Evolutionary conservation across 768 basidiomycete species (phyloP), one percentile per base, ranked within the genome.

Genomic region (Lactarius sanguifluus): DNA sequence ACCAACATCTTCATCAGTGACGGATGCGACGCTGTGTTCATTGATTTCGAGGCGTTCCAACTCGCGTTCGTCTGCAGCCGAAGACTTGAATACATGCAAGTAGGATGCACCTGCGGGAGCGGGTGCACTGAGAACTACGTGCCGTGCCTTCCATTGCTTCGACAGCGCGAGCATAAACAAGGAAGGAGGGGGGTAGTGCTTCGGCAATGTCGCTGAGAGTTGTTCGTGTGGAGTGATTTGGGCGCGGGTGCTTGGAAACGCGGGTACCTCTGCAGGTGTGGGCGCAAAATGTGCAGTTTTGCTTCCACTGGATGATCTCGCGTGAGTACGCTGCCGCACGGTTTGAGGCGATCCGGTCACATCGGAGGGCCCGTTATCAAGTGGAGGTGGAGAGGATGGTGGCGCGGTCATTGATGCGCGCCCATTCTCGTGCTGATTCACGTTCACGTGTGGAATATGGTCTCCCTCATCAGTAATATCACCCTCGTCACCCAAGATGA

Each of bases 21-120:
- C 83, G 68, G 87, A 92, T 16, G 91, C 88, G 59, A 89, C 86
- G 59, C 86, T 90, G 40, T 89, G 85, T 70, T 90, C 89, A 65
- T 87, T 87, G 70, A 93, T 91, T 72, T 87, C 86, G 40, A 92
- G 76, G 52, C 91, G 80, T 75, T 93, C 90, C 7, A 91, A 68
- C 75, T 93, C 91, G 59, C 78, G 83, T 68, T 90, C 89, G 23
- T 87, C 86, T 12, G 80, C 75, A 13, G 77, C 77, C 5, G 81
- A 69, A 10, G 82, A 79, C 74, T 91, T 91, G 80, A 92, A 93
- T 43, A 93, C 74, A 73, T 93, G 91, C 36, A 92, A 78, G 72
- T 90, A 86, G 18, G 73, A 86, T 28, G 79, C 79, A 16, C 79
- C 75, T 16, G 82, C 80, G 8, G 73, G 71, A 40, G 64, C 62